Base-by-base conservation (phyloP, 805 yeast species). In the Kuraishia capsulata region DNA sequence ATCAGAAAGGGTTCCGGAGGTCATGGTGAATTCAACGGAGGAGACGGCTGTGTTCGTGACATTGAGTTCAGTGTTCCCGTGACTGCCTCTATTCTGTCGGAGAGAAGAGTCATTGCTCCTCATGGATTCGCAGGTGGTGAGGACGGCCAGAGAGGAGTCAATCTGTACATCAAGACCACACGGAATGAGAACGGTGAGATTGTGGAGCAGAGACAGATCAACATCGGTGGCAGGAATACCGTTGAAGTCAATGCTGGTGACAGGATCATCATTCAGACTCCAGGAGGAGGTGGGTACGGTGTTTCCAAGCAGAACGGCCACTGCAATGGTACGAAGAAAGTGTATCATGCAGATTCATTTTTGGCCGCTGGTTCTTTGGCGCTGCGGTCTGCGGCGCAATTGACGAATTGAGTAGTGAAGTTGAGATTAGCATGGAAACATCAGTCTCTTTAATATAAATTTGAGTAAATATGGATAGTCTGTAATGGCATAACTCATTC, bases 231-330 rank as follows among this genome's bases (percentile, higher is more conserved):
- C 17, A 82, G 81, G 56, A 74, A 79, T 47, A 73, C 85, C 1
- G 73, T 82, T 2, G 51, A 62, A 9, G 67, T 76, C 39, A 47
- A 60, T 13, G 55, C 68, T 4, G 92, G 92, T 3, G 95, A 86
- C 48, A 64, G 83, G 37, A 54, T 85, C 28, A 56, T 78, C 5
- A 75, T 86, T 28, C 56, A 64, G 48, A 84, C 95, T 0, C 95
- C 95, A 2, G 95, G 95, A 33, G 95, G 92, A 24, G 95, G 92
- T 33, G 95, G 88, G 0, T 84, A 67, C 56, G 94, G 94, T 26
- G 38, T 33, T 11, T 43, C 36, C 5, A 14, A 16, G 20, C 16
- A 16, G 2, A 19, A 11, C 18, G 23, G n/a, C 13, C 9, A 13
- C 34, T n/a, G n/a, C n/a, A 20, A 18, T n/a, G 26, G 11, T 11